phyloP scores from a whole-genome alignment of 2,329 filamentous ascomycete genomes.

The Mariannaea elegans region DNA sequence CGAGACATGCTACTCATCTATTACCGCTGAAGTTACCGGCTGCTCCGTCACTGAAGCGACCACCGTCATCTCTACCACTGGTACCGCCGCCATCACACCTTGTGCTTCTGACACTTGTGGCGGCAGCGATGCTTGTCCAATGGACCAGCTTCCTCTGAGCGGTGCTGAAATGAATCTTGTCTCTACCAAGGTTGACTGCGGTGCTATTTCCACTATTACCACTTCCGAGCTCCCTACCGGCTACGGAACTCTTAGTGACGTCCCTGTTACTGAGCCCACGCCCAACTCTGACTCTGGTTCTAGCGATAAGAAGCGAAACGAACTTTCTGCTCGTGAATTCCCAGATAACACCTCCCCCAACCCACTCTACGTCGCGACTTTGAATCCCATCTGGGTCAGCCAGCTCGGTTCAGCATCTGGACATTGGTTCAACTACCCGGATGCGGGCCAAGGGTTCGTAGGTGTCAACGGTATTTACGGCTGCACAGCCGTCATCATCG shows the following conservation, averaged over 20 bases:
- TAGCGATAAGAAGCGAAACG: conserved; percentile 12
- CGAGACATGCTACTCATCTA: conserved; percentile 18
- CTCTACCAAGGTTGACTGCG: conserved; percentile 20
- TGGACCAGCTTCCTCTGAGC: conserved; percentile 14
- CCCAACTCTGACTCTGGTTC: neutral
- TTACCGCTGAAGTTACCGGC: conserved; percentile 15
- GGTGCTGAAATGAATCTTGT: conserved; percentile 15
- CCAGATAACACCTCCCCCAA: too few relatives aligned
- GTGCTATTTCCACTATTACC: conserved; percentile 9
- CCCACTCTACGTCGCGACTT: too few relatives aligned
- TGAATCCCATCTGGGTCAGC: too few relatives aligned
- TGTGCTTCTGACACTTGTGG: conserved; percentile 28
- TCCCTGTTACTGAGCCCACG: too few relatives aligned
- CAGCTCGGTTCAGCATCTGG: conserved; percentile 12
- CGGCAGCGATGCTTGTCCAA: conserved; percentile 25
- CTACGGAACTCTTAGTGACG: too few relatives aligned
- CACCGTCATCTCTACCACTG: conserved; percentile 18
- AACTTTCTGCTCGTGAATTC: too few relatives aligned
- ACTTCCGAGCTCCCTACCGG: conserved; percentile 23
- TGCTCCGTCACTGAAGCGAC: conserved; percentile 28
- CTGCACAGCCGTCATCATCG: conserved; percentile 33
- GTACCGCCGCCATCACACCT: neutral
- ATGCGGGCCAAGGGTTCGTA: conserved; percentile 9
- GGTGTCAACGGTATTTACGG: conserved; percentile 36
- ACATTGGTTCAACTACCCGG: conserved; percentile 26